Conservation (phyloP, 83 land plant genomes). For the Thuja plicata region DNA sequence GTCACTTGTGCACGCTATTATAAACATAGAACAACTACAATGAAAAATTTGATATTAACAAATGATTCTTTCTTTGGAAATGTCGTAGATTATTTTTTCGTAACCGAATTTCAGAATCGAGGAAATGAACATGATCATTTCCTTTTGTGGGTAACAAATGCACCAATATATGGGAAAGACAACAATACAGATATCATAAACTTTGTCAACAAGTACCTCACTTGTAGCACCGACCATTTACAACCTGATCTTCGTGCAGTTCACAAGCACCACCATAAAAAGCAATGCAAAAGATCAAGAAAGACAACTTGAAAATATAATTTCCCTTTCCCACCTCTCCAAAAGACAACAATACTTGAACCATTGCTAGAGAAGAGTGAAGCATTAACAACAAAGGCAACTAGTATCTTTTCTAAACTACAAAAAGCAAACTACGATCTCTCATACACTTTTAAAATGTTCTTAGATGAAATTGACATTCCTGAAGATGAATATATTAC, state of each 20-base stretch:
- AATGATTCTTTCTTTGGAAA: not conserved
- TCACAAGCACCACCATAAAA: not conserved
- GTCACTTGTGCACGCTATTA: not conserved
- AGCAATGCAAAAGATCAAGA: not conserved
- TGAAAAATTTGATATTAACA: not conserved
- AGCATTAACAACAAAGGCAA: not conserved
- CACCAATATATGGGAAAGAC: not conserved
- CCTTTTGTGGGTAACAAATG: not conserved
- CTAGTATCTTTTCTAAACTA: not conserved
- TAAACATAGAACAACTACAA: not conserved
- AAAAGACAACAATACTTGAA: not conserved
- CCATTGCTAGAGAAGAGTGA: not conserved
- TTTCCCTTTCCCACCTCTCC: not conserved
- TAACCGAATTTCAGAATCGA: not conserved
- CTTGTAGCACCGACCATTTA: not conserved
- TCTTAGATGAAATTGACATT: not conserved
- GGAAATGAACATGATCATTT: not conserved
- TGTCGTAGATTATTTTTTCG: not conserved
- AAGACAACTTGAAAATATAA: not conserved
- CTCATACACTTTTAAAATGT: not conserved
- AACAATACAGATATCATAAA: not conserved
- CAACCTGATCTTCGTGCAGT: too few relatives aligned
- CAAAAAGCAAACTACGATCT: not conserved
- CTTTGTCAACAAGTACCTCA: not conserved
- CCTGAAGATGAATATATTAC: accelerated